Base-by-base conservation (phyloP, 345 rosid species). In the Heritiera fomes region DNA sequence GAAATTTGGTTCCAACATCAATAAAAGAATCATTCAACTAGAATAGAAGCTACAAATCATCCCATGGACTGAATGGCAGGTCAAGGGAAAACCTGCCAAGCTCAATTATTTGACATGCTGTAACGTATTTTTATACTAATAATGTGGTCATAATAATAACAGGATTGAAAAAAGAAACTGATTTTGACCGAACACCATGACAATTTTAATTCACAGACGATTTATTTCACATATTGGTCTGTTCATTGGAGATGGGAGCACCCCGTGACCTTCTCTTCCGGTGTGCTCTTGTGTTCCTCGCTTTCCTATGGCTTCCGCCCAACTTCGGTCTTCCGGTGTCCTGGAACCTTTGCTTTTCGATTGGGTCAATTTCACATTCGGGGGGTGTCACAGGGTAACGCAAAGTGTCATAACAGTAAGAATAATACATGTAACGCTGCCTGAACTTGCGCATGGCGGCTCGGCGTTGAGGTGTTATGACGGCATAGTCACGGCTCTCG, bases 361-460 rank as follows among this genome's bases (percentile, higher is more conserved):
- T 28, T 0, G 88, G 84, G 80, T 75, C 85, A 18, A 91, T 81
- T 14, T 87, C 93, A 7, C 98, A 95, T 47, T 95, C 99, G 0
- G 99, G 97, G 0, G 63, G 86, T 0, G 93, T 75, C 14, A 82
- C 59, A 0, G 93, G 90, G 59, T 95, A 95, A 55, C 99, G 79
- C 43, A 91, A 1, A 0, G 82, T 71, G 20, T 95, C 99, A 2
- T 95, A 91, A 63, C 99, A 95, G n/a, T 95, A 94, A 0, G 99
- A 91, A 73, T 95, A 96, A 47, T 94, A 96, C 92, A 94, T 94
- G 52, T 78, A 90, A n/a, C 85, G 89, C 18, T 89, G 91, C 0
- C 99, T 88, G 49, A 93, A 92, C 12, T 77, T 78, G 0, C 90
- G 87, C 99, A 96, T 96, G 7, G 94, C 85, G 0, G 77, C 60